Base-by-base conservation (phyloP, 352 stramenopile genomes). In the Proteromonas lacertae region DNA sequence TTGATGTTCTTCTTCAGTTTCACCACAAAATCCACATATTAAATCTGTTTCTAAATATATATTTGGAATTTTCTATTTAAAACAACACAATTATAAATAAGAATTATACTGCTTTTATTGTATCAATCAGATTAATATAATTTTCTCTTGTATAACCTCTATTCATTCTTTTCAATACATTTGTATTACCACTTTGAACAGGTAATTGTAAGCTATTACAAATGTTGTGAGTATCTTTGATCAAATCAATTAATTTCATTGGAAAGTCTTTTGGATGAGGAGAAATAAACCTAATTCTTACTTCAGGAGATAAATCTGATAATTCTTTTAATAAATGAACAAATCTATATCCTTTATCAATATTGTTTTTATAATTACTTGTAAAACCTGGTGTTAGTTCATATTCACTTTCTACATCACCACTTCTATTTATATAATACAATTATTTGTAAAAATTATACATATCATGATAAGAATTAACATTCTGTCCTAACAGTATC, bases 401-500 rank as follows among this genome's bases (percentile, higher is more conserved):
- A 41, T 78, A 76, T 14, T 35, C 29, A 14, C 25, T 31, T 24
- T 24, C 10, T 6, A n/a, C 5, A 33, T 33, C 14, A 8, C 13
- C 13, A 13, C 25, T n/a, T n/a, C n/a, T n/a, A n/a, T n/a, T n/a
- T n/a, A n/a, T n/a, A n/a, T n/a, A n/a, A n/a, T n/a, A n/a, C n/a
- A 35, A 35, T 7, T 40, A 36, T 25, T 35, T 19, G 4, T 25
- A 16, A 5, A 31, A n/a, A 2, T 38, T 29, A 34, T 19, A 35
- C 18, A 62, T 71, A 58, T 96, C 83, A 52, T 93, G 79, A 53
- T 94, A 99, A 36, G 69, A 91, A 57, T 99, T 99, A 29, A 99
- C 86, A 55, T 98, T 99, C 56, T 99, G 88, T 25, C 88, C 88
- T n/a, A 99, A 59, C 22, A 99, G 57, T 35, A 88, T 69, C 10